phyloP scores from a whole-genome alignment of 73 alveolate genomes.

The Paraurostyla sp. region DNA sequence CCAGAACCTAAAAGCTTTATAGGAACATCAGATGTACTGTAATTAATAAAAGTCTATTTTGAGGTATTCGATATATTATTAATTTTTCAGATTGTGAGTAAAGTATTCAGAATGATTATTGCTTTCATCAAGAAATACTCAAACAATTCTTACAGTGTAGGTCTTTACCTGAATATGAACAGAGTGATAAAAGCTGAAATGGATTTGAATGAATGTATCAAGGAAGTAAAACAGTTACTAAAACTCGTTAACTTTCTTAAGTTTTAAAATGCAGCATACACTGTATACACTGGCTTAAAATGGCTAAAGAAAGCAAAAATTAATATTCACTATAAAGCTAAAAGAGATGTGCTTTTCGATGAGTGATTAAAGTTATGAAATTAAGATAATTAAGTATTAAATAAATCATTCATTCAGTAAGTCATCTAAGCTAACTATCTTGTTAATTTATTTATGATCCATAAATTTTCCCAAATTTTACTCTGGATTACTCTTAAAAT shows the following conservation, averaged over 20 bases:
- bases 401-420: not conserved
- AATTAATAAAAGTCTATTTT: conserved; percentile 41
- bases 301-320: conserved; percentile 69
- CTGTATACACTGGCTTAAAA: conserved; percentile 15
- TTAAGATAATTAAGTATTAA: not conserved
- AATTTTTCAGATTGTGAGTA: conserved; percentile 48
- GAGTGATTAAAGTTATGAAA: not conserved
- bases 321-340: conserved; percentile 61
- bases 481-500: not conserved
- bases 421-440: not conserved
- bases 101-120: conserved; percentile 50
- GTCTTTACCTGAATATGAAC: conserved; percentile 75
- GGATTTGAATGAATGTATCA: conserved; percentile 69
- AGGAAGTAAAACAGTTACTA: conserved; percentile 51
- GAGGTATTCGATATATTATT: not conserved
- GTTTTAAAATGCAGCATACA: conserved; percentile 56
- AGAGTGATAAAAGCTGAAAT: conserved; percentile 77
- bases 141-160: conserved; percentile 68
- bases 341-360: conserved; percentile 53
- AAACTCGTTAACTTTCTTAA: conserved; percentile 63
- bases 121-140: conserved; percentile 64
- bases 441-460: not conserved
- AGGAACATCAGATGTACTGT: conserved; percentile 60
- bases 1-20: conserved; percentile 75
- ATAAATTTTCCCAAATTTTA: not conserved